These are phyloP conservation scores for Somion occarium DNA, from an alignment of 1,284 basidiomycete species.

Conservation along the genomic window DNA sequence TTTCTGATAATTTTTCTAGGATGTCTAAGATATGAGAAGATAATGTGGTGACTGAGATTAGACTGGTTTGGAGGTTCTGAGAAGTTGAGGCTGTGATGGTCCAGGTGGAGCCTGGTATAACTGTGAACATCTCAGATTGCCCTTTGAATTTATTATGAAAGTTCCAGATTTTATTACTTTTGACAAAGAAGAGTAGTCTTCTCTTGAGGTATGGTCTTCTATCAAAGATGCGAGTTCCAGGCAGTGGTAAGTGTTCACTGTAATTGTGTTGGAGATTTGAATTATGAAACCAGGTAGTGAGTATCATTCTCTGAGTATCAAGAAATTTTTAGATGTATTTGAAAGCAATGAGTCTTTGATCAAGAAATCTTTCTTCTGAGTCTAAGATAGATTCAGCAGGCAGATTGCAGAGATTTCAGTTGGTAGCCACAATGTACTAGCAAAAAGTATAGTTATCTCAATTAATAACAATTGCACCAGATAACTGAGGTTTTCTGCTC, in stretches of 20 bases:
- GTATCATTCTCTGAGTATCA: no score
- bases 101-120: neutral
- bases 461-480: no score
- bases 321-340: neutral
- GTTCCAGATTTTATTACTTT: neutral
- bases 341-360: neutral
- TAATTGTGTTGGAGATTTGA: neutral
- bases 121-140: neutral
- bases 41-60: neutral
- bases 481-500: no score
- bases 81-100: neutral
- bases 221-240: neutral
- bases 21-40: no score
- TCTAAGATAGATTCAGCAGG: no score
- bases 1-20: no score
- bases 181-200: no score
- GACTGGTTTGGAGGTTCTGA: neutral
- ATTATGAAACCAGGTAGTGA: neutral
- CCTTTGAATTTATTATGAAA: neutral
- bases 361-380: no score
- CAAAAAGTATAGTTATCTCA: no score
- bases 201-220: neutral
- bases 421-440: no score
- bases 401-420: no score
- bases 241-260: neutral